Percentiles rank a stretch among this genome's conserved stretches.
Conservation (phyloP, 495 filamentous ascomycete genomes). For the Penicillium steckii region DNA sequence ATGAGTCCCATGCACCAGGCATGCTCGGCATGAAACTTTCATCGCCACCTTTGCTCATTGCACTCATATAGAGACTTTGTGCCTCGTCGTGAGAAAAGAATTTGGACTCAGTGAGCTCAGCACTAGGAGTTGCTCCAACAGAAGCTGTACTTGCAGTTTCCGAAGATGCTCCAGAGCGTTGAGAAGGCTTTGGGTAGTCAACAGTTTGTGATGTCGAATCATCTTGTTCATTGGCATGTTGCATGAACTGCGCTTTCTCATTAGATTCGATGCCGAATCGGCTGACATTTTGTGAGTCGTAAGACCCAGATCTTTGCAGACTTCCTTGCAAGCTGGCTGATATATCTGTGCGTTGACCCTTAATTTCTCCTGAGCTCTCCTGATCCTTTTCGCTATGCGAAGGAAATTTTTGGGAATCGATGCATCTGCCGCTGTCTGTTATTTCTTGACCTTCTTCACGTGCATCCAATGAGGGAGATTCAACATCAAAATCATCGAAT, state of each 20-base stretch:
- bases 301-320: not conserved
- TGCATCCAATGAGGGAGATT: slow-evolving; percentile 18
- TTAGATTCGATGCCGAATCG: slow-evolving; percentile 1
- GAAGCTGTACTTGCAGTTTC: slow-evolving; percentile 25
- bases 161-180: slow-evolving; percentile 18
- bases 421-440: not conserved
- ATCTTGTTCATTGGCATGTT: not conserved
- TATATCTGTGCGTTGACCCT: not conserved
- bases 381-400: not conserved
- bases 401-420: not conserved
- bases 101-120: slow-evolving; percentile 68
- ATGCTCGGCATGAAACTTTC: slow-evolving; percentile 47
- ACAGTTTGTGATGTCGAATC: slow-evolving; percentile 1
- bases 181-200: slow-evolving; percentile 7
- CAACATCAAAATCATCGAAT: slow-evolving; percentile 40
- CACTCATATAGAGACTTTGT: slow-evolving; percentile 94
- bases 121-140: slow-evolving; percentile 24
- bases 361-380: not conserved
- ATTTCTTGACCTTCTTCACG: slow-evolving; percentile 1
- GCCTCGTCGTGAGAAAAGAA: slow-evolving; percentile 90
- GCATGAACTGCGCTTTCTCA: not conserved
- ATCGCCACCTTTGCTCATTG: slow-evolving; percentile 48
- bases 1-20: slow-evolving; percentile 61
- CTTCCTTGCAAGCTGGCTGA: not conserved
- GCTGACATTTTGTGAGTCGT: slow-evolving; percentile 4